Conservation (phyloP, 371 early-diverging fungal species). For the Mortierella sp. region DNA sequence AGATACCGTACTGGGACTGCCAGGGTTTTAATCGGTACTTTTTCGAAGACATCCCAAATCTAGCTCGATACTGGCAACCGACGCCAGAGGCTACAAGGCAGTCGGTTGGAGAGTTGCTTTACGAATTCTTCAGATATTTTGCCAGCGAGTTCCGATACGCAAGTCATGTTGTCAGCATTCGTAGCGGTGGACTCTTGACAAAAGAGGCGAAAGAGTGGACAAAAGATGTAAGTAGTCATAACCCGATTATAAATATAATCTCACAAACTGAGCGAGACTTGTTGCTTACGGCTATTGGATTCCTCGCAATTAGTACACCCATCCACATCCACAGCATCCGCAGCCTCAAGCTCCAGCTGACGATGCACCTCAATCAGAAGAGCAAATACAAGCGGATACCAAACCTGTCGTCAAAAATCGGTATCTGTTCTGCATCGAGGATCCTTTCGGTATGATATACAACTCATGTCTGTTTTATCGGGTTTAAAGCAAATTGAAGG, state of each 20-base stretch:
- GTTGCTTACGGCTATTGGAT: not conserved
- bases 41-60: conserved; percentile 71
- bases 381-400: conserved; percentile 9
- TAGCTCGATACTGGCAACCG: conserved; percentile 70
- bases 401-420: conserved; percentile 39
- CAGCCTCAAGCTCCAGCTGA: conserved; percentile 1
- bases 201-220: conserved; percentile 87
- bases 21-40: conserved; percentile 73
- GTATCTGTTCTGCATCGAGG: conserved; percentile 55
- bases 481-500: not conserved
- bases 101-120: conserved; percentile 83
- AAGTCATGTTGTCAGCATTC: conserved; percentile 79
- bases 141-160: conserved; percentile 85
- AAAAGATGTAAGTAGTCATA: conserved; percentile 44
- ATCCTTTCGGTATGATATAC: conserved; percentile 49
- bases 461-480: no score
- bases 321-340: conserved; percentile 19
- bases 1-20: conserved; percentile 48
- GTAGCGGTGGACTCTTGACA: conserved; percentile 77
- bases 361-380: conserved; percentile 1
- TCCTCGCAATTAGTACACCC: conserved; percentile 17
- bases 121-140: conserved; percentile 84
- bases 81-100: conserved; percentile 40
- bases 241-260: not conserved
- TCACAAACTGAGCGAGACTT: not conserved